Percentiles rank a stretch among this genome's conserved stretches.
These are phyloP conservation scores for Fusarium tricinctum DNA, from an alignment of 2,329 filamentous ascomycete genomes.

Conservation along the genomic window DNA sequence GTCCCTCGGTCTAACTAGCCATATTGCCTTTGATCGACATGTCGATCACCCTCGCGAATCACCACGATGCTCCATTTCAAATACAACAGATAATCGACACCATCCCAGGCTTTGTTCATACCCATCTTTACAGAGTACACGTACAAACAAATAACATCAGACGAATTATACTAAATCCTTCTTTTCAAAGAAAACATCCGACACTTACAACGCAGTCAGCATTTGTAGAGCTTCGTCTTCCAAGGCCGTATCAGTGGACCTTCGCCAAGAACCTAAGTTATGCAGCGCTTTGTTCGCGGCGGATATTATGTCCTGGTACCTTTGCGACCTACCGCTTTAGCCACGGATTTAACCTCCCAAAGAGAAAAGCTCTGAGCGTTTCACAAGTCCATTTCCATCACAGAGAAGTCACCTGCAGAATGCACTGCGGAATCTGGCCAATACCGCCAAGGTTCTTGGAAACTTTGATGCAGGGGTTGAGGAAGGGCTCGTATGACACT, in stretches of 20 bases:
- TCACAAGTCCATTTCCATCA: not conserved
- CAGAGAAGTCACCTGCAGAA: not conserved
- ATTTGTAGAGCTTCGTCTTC: not conserved
- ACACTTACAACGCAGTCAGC: not conserved
- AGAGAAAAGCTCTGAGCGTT: constrained; percentile 1
- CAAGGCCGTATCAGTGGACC: not conserved
- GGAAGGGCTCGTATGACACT: not conserved
- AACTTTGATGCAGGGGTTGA: not conserved
- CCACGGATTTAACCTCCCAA: no score
- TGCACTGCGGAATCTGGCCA: not conserved
- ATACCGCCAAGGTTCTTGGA: not conserved
- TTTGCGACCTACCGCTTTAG: no score
- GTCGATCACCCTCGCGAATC: constrained; percentile 13
- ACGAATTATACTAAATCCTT: no score
- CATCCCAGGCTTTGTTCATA: not conserved
- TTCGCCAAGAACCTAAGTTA: not conserved
- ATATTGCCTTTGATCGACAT: not conserved
- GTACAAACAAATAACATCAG: not conserved
- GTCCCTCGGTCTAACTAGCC: no score
- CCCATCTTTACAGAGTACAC: not conserved
- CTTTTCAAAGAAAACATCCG: no score
- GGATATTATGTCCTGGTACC: not conserved
- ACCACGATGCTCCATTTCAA: constrained; percentile 2
- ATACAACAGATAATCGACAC: not conserved
- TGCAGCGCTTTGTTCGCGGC: not conserved